phyloP scores from a whole-genome alignment of 2,329 filamentous ascomycete genomes.

The Trichoderma polysporum region DNA sequence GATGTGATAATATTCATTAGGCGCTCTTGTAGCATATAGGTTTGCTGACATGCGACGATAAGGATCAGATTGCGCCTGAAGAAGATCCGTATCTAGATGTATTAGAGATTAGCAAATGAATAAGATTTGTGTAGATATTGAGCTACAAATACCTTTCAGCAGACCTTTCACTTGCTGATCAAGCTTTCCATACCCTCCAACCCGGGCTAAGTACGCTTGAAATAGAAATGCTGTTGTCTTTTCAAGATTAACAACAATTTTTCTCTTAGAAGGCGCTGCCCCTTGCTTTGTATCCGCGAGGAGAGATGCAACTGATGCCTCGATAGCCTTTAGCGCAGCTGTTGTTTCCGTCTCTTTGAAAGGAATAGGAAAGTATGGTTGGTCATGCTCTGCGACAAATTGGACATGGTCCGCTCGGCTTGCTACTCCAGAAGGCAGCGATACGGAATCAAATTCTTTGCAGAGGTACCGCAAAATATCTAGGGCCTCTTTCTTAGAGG shows the following conservation, averaged over 20 bases:
- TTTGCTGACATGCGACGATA: slow-evolving; percentile 74
- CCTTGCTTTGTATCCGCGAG: slow-evolving; percentile 32
- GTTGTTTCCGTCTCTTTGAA: slow-evolving; percentile 48
- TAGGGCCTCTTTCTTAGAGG: slow-evolving; percentile 29
- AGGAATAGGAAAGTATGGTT: slow-evolving; percentile 47
- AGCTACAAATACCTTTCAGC: slow-evolving; percentile 31
- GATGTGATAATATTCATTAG: slow-evolving; percentile 70
- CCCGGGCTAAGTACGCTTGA: slow-evolving; percentile 37
- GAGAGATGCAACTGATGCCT: slow-evolving; percentile 36
- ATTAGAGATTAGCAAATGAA: neutral
- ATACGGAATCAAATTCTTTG: slow-evolving; percentile 29
- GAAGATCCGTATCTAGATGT: slow-evolving; percentile 64
- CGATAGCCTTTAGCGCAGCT: slow-evolving; percentile 46
- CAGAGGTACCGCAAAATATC: slow-evolving; percentile 29
- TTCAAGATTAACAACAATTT: slow-evolving; percentile 37
- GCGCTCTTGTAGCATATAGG: slow-evolving; percentile 65
- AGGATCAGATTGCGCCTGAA: slow-evolving; percentile 67
- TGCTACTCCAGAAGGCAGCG: slow-evolving; percentile 32
- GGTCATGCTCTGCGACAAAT: slow-evolving; percentile 37
- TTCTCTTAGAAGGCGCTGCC: neutral
- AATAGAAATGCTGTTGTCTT: slow-evolving; percentile 46
- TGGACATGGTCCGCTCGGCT: slow-evolving; percentile 29
- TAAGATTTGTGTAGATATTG: neutral
- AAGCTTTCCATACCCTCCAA: slow-evolving; percentile 41
- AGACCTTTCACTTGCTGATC: slow-evolving; percentile 35